Conservation (phyloP, 1,139 yeast genomes). For the Geotrichum bryndzae region DNA sequence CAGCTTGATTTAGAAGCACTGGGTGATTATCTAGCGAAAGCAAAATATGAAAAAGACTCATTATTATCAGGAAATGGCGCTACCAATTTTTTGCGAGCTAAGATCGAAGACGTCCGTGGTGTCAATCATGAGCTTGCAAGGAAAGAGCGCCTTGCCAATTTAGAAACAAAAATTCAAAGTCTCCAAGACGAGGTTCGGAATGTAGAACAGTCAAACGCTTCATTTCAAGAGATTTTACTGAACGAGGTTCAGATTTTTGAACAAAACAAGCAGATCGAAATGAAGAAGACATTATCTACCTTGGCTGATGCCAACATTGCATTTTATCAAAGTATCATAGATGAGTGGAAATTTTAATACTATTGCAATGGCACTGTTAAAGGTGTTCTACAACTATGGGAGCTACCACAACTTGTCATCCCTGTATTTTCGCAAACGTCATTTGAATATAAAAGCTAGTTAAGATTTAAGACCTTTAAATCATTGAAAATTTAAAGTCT, state of each 20-base stretch:
- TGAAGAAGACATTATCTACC: constrained; percentile 61
- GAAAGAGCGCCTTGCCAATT: constrained; percentile 46
- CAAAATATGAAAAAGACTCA: constrained; percentile 58
- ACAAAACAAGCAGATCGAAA: constrained; percentile 67
- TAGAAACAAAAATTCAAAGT: constrained; percentile 52
- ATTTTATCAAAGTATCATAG: constrained; percentile 66
- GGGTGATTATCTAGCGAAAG: constrained; percentile 67
- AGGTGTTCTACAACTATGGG: neutral
- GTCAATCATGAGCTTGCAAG: constrained; percentile 53
- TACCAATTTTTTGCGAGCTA: constrained; percentile 47
- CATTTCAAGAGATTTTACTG: constrained; percentile 56
- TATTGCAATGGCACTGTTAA: neutral
- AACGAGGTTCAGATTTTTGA: constrained; percentile 82
- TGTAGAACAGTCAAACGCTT: constrained; percentile 66
- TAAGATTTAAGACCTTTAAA: no score
- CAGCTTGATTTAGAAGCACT: constrained; percentile 85
- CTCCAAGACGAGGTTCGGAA: constrained; percentile 54
- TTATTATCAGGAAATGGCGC: constrained; percentile 54
- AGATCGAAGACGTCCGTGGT: constrained; percentile 56
- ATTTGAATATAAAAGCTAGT: no score
- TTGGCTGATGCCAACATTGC: constrained; percentile 72
- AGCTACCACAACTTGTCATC: no score
- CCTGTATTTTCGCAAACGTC: no score
- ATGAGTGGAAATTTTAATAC: constrained; percentile 55
- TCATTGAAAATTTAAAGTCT: no score